These are phyloP conservation scores for Parastagonospora nodorum DNA, from an alignment of 2,329 filamentous ascomycete species.

Conservation along the genomic window DNA sequence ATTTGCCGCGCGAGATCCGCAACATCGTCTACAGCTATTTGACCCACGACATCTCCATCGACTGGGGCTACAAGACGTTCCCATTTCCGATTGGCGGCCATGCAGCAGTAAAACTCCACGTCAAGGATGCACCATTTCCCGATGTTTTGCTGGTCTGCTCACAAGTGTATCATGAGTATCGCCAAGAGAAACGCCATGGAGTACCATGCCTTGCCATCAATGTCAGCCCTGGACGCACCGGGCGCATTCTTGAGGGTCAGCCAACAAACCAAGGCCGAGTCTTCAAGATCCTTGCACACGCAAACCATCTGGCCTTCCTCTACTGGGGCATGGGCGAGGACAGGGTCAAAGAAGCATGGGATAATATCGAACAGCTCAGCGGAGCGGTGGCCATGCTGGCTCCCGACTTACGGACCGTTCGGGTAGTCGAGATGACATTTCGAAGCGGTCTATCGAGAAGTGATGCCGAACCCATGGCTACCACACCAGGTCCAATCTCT, in stretches of 20 bases:
- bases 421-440: too few relatives aligned
- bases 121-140: neutral
- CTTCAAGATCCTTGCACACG: too few relatives aligned
- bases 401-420: too few relatives aligned
- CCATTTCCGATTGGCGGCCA: constrained; percentile 1
- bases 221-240: neutral
- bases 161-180: constrained; percentile 1
- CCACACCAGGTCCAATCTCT: too few relatives aligned
- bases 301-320: too few relatives aligned
- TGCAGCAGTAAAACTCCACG: neutral
- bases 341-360: too few relatives aligned
- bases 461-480: too few relatives aligned
- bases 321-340: too few relatives aligned
- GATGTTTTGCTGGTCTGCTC: neutral
- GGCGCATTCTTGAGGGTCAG: neutral
- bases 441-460: too few relatives aligned
- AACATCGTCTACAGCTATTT: constrained; percentile 1
- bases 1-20: neutral
- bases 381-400: too few relatives aligned
- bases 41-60: neutral
- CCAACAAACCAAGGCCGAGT: neutral
- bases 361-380: too few relatives aligned
- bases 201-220: neutral
- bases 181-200: neutral
- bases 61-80: neutral